These are phyloP conservation scores for Rubroshorea leprosula DNA, from an alignment of 345 rosid species.

Conservation along the genomic window DNA sequence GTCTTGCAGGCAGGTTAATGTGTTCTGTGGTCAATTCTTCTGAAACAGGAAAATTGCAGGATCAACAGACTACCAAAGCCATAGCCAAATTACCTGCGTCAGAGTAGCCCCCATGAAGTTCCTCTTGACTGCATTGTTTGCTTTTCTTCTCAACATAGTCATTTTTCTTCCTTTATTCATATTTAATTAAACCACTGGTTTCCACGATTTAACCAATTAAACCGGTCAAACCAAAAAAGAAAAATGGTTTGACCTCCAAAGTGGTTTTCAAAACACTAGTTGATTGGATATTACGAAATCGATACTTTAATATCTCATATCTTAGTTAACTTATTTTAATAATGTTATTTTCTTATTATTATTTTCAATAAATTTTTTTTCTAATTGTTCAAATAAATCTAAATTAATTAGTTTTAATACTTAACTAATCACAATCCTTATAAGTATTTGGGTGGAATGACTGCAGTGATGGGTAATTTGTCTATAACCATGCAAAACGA, in stretches of 20 bases:
- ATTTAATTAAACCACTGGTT: too few species aligned
- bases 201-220: too few species aligned
- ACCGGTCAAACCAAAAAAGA: too few species aligned
- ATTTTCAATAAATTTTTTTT: too few species aligned
- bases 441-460: too few species aligned
- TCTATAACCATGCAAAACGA: neutral
- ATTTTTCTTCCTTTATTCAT: slow-evolving; percentile 29
- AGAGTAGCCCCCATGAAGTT: slow-evolving; percentile 31
- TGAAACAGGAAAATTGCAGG: slow-evolving; percentile 39
- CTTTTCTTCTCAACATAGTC: slow-evolving; percentile 22
- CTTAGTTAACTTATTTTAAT: neutral
- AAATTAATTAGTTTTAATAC: too few species aligned
- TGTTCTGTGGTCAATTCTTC: slow-evolving; percentile 17
- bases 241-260: too few species aligned
- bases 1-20: slow-evolving; percentile 14
- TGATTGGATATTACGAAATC: too few species aligned
- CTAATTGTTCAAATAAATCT: too few species aligned
- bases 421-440: too few species aligned
- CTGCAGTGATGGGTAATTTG: too few species aligned
- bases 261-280: slow-evolving; percentile 15
- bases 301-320: too few species aligned
- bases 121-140: slow-evolving; percentile 23
- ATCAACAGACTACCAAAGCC: slow-evolving; percentile 11
- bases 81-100: slow-evolving; percentile 9
- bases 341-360: neutral